A percentile compares a stretch with the other conserved stretches of the same genome.
Conservation (phyloP, 768 basidiomycete species). For the Boletus patriciae region DNA sequence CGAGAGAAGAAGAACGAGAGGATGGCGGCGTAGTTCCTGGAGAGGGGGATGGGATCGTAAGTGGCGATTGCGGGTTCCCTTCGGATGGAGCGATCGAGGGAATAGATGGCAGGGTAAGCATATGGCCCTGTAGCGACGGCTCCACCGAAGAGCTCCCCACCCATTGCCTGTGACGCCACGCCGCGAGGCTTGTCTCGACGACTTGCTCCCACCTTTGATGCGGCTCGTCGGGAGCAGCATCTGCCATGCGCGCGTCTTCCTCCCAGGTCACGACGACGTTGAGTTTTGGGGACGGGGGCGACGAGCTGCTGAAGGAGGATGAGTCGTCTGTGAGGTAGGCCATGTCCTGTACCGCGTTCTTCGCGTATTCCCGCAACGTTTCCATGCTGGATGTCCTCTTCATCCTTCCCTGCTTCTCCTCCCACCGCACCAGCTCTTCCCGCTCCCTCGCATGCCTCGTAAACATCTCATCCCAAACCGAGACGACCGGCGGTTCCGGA, state of each 20-base stretch:
- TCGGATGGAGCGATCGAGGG: slow-evolving; percentile 27
- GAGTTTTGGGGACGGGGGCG: slow-evolving; percentile 22
- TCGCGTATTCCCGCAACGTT: slow-evolving; percentile 35
- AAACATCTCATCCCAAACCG: slow-evolving; percentile 65
- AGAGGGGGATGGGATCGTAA: slow-evolving; percentile 23
- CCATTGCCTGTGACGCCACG: slow-evolving; percentile 3
- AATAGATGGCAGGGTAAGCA: slow-evolving; percentile 28
- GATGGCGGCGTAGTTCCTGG: slow-evolving; percentile 19
- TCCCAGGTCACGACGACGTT: slow-evolving; percentile 15
- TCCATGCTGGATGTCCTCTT: slow-evolving; percentile 43
- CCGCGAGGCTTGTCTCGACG: slow-evolving; percentile 8
- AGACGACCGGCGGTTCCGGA: slow-evolving; percentile 31
- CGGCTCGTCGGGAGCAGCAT: background rate
- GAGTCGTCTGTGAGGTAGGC: slow-evolving; percentile 19
- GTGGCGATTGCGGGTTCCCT: slow-evolving; percentile 22
- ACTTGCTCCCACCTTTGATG: slow-evolving; percentile 16
- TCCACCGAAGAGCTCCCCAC: background rate
- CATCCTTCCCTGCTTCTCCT: slow-evolving; percentile 34
- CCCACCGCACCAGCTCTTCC: slow-evolving; percentile 55
- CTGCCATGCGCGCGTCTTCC: slow-evolving; percentile 14
- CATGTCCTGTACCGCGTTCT: slow-evolving; percentile 4
- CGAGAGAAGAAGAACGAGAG: slow-evolving; percentile 19
- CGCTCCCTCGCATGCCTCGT: slow-evolving; percentile 56
- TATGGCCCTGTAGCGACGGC: slow-evolving; percentile 3
- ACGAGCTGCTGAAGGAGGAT: slow-evolving; percentile 19